Evolutionary conservation across 306 rosid genomes (phyloP), one percentile per base, ranked within the genome.

Genomic region (Potentilla sterilis): DNA sequence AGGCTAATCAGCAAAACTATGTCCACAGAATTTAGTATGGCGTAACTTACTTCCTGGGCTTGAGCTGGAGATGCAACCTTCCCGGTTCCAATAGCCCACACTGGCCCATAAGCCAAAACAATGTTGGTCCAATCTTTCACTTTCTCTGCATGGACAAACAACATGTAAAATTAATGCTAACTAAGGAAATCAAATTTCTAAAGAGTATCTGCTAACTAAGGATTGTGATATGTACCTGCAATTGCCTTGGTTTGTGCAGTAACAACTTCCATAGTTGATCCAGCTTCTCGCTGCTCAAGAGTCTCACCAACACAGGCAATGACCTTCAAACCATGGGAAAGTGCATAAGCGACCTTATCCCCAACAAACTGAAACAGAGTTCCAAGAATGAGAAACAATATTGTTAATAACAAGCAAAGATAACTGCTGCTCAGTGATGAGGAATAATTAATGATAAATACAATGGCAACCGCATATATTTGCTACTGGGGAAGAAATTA

Each of bases 11-110:
- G 11, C 35, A 0, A n/a, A 70, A 70, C 19, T 19, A 40, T 21
- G 57, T 42, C 44, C 54, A 67, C 16, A 28, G 69, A 52, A 46
- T 32, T 28, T 40, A 72, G 48, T 8, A 55, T 44, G 49, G 65
- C 10, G 14, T 11, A 43, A 79, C 87, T 81, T 75, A 84, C 88
- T 78, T 84, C 88, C 79, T 84, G 88, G 62, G 88, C 88, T 76
- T 81, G 85, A 62, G 85, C 83, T 78, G 88, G 97, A 81, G 87
- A 63, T 62, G 97, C 97, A 76, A 91, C 95, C 91, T 91, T 91
- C 74, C 97, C 97, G 2, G 97, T 91, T 54, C 97, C 97, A 74
- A 91, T 91, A 79, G 97, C 97, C 97, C 97, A 91, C 73, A 91
- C 97, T 16, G 97, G 97, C 84, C 89, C 97, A 66, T 89, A 91